Conservation (phyloP, 805 yeast species). For the Yarrowia osloensis region DNA sequence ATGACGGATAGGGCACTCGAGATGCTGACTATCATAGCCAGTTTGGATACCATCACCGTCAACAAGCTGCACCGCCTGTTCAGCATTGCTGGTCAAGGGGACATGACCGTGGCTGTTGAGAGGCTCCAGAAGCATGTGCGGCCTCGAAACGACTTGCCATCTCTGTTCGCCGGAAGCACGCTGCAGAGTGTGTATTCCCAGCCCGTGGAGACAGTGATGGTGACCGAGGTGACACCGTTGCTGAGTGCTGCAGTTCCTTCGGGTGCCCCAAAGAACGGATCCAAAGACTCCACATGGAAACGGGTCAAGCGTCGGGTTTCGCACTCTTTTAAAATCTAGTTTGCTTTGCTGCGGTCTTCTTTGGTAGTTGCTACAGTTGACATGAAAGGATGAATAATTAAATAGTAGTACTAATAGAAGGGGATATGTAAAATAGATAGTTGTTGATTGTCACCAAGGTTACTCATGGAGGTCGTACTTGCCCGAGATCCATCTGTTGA, state of each 20-base stretch:
- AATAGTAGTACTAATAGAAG: neutral
- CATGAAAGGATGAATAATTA: neutral
- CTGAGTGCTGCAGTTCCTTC: neutral
- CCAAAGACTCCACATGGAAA: conserved; percentile 5
- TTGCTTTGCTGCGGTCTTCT: neutral
- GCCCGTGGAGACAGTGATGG: neutral
- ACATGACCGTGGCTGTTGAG: conserved; percentile 6
- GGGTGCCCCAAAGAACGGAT: neutral
- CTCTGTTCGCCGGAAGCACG: neutral
- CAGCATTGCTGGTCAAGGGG: conserved; percentile 8
- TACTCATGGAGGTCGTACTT: neutral
- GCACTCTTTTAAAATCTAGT: conserved; percentile 18
- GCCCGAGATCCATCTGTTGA: conserved; percentile 64
- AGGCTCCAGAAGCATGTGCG: neutral
- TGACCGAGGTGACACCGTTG: neutral
- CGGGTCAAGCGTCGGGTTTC: conserved; percentile 4
- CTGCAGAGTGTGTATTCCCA: neutral
- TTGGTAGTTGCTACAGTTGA: neutral
- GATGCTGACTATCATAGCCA: conserved; percentile 16
- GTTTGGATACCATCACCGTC: conserved; percentile 15
- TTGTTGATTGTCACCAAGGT: too few species aligned
- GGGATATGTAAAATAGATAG: too few species aligned
- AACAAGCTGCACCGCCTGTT: conserved; percentile 15
- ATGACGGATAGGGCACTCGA: conserved; percentile 9
- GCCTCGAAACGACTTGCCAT: neutral